Evolutionary conservation across 345 rosid genomes (phyloP).

Genomic region (Eucalyptus melliodora): DNA sequence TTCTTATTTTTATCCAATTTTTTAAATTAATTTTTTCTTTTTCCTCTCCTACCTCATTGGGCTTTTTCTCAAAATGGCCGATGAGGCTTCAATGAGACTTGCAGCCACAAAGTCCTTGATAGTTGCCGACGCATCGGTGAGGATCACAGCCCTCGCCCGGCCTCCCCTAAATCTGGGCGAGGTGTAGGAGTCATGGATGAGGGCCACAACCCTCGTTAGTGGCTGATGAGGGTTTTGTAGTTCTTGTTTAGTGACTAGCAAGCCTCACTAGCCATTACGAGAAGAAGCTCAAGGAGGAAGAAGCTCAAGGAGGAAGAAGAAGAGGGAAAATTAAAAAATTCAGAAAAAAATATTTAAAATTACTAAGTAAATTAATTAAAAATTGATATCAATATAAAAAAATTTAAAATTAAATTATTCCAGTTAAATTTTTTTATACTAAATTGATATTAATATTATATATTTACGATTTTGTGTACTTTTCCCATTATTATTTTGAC

Average conservation of each 20-base stretch:
- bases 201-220: fast-evolving
- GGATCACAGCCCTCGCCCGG: fast-evolving
- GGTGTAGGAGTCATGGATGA: fast-evolving
- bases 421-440: too few relatives aligned
- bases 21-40: too few relatives aligned
- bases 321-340: too few relatives aligned
- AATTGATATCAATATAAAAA: too few relatives aligned
- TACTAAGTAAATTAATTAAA: too few relatives aligned
- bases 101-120: fast-evolving
- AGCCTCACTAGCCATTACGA: fast-evolving
- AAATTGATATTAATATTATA: too few relatives aligned
- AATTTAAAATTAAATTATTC: fast-evolving
- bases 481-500: fast-evolving
- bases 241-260: fast-evolving
- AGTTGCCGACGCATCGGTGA: fast-evolving
- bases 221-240: fast-evolving
- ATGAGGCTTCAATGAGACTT: fast-evolving
- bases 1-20: too few relatives aligned
- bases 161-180: fast-evolving
- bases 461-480: too few relatives aligned
- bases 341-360: fast-evolving
- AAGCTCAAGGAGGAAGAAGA: fast-evolving
- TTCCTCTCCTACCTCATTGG: too few relatives aligned
- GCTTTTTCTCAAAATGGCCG: fast-evolving
- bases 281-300: fast-evolving